Percentiles rank a stretch among this genome's conserved stretches.
Evolutionary conservation across 2,329 filamentous ascomycete genomes (phyloP).

Genomic region (Ophiostoma sp.): DNA sequence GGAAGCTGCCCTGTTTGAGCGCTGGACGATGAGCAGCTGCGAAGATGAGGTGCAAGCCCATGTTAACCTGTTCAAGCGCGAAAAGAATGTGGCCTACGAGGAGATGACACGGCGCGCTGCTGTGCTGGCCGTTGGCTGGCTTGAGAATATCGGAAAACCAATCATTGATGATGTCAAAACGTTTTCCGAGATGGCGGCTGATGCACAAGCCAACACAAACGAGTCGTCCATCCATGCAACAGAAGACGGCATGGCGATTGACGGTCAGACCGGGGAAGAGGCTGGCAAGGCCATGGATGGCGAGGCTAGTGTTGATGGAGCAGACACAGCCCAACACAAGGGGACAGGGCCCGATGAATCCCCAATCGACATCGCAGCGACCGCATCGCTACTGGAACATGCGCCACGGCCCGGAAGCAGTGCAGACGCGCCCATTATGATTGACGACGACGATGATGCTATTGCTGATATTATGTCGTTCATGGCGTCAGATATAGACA

Average conservation of each 20-base stretch:
- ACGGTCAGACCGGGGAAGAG: neutral
- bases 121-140: conserved; percentile 55
- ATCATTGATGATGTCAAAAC: conserved; percentile 40
- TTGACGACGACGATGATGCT: conserved; percentile 27
- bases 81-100: conserved; percentile 59
- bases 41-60: conserved; percentile 70
- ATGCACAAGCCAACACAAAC: conserved; percentile 28
- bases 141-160: conserved; percentile 40
- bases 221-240: conserved; percentile 24
- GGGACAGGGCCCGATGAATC: neutral
- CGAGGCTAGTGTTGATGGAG: neutral
- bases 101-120: conserved; percentile 56
- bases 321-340: neutral
- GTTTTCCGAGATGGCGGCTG: conserved; percentile 25
- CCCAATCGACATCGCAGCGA: neutral
- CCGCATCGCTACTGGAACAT: neutral
- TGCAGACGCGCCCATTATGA: conserved; percentile 4
- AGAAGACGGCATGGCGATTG: conserved; percentile 26
- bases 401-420: neutral
- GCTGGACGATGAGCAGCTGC: conserved; percentile 57
- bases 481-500: conserved; percentile 21
- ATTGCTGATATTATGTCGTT: conserved; percentile 25
- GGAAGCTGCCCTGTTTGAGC: conserved; percentile 41
- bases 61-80: conserved; percentile 58
- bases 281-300: neutral